phyloP scores from a whole-genome alignment of 805 yeast species.

The Saccharomycopsis babjevae region DNA sequence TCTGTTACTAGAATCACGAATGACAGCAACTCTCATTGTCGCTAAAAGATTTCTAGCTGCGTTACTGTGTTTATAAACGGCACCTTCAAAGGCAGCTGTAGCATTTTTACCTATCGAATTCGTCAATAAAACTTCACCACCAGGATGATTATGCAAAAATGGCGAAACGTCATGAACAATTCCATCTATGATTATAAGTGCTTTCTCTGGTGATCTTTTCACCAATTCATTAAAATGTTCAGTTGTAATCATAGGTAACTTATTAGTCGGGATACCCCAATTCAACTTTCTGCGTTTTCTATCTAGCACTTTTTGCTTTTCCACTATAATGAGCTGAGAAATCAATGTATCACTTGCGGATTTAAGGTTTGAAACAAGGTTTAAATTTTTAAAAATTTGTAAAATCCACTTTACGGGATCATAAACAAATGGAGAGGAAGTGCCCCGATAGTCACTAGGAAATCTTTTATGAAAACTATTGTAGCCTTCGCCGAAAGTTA shows the following conservation, averaged over 20 bases:
- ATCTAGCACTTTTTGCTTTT: conserved; percentile 74
- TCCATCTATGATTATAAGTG: conserved; percentile 76
- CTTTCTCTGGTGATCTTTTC: conserved; percentile 33
- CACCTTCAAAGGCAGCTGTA: conserved; percentile 89
- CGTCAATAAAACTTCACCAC: conserved; percentile 69
- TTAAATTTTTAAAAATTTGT: conserved; percentile 46
- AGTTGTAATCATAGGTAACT: conserved; percentile 53
- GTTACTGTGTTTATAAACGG: conserved; percentile 85
- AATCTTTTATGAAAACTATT: conserved; percentile 95
- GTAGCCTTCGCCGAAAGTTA: conserved; percentile 84
- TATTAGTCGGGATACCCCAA: conserved; percentile 93
- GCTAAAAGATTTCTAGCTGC: conserved; percentile 88
- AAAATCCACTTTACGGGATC: conserved; percentile 85
- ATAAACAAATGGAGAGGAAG: conserved; percentile 58
- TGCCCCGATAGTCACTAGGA: conserved; percentile 80
- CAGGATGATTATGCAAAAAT: conserved; percentile 87
- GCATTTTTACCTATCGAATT: conserved; percentile 90
- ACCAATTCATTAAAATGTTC: conserved; percentile 36
- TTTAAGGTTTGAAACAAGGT: conserved; percentile 45
- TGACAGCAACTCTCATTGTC: conserved; percentile 86
- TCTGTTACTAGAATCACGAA: conserved; percentile 63
- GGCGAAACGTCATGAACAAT: conserved; percentile 91
- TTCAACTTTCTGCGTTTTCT: conserved; percentile 64
- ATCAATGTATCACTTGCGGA: conserved; percentile 39
- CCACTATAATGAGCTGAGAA: conserved; percentile 66